Percentiles rank a stretch among this genome's conserved stretches.
Conservation (phyloP, 495 filamentous ascomycete genomes). For the Choiromyces venosus region DNA sequence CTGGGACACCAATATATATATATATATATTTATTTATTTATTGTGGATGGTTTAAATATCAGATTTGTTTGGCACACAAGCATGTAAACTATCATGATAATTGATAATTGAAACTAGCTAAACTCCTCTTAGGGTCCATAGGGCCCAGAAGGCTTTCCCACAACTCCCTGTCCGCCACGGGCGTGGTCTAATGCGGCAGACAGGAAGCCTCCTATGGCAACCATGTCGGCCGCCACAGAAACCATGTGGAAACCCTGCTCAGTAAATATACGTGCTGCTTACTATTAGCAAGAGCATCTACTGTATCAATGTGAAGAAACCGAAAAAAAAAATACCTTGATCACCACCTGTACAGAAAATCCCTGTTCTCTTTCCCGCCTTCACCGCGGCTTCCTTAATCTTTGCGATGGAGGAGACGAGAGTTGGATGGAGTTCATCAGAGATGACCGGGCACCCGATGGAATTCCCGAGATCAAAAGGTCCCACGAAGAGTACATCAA, state of each 20-base stretch:
- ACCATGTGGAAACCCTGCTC: slow-evolving; percentile 34
- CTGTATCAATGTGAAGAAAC: slow-evolving; percentile 15
- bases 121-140: slow-evolving; percentile 27
- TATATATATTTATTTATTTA: too few relatives aligned
- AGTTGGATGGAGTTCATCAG: slow-evolving; percentile 58
- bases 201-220: slow-evolving; percentile 21
- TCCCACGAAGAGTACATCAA: slow-evolving; percentile 58
- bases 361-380: slow-evolving; percentile 66
- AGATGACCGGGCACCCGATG: slow-evolving; percentile 56
- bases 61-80: slow-evolving; percentile 1
- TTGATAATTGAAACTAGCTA: slow-evolving; percentile 11
- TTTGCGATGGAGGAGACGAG: slow-evolving; percentile 62
- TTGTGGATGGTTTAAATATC: not conserved
- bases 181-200: slow-evolving; percentile 25
- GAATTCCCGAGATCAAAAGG: slow-evolving; percentile 64
- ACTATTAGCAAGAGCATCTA: slow-evolving; percentile 1
- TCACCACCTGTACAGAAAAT: slow-evolving; percentile 59
- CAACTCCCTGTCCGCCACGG: slow-evolving; percentile 12
- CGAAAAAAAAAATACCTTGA: slow-evolving; percentile 19
- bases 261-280: slow-evolving; percentile 24
- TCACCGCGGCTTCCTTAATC: slow-evolving; percentile 57
- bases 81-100: slow-evolving; percentile 2
- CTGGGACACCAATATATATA: too few relatives aligned
- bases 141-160: slow-evolving; percentile 12
- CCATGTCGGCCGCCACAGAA: slow-evolving; percentile 29